These are phyloP conservation scores for Plenodomus lindquistii DNA, from an alignment of 2,329 filamentous ascomycete species.

Conservation along the genomic window DNA sequence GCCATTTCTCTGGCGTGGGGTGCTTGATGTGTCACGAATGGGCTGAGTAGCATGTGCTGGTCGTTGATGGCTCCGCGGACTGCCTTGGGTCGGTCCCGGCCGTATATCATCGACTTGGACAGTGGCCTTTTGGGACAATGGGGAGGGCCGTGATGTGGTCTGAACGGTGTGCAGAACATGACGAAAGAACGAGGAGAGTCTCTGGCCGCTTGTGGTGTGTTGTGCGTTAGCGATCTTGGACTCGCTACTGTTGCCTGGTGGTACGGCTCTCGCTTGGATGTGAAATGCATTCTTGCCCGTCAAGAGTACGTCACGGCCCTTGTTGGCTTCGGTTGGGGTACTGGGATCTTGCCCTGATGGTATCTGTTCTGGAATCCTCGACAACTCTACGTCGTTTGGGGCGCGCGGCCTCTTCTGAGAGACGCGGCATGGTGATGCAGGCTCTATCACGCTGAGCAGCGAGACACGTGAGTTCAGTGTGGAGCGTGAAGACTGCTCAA, in stretches of 20 bases:
- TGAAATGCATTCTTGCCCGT: no score
- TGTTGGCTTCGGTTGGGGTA: not conserved
- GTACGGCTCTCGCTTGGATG: no score
- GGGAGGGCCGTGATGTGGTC: conserved; percentile 24
- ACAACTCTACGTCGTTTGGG: conserved; percentile 18
- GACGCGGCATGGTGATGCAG: conserved; percentile 16
- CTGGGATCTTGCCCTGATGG: conserved; percentile 6
- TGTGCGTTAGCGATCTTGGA: conserved; percentile 7
- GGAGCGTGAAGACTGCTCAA: conserved; percentile 48
- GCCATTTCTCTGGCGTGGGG: not conserved
- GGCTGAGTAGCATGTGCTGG: not conserved
- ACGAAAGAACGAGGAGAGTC: conserved; percentile 25
- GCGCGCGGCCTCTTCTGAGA: conserved; percentile 20
- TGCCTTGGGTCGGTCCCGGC: conserved; percentile 6
- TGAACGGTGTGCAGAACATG: conserved; percentile 27
- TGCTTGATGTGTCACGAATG: not conserved
- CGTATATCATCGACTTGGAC: conserved; percentile 8
- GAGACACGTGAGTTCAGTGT: conserved; percentile 45
- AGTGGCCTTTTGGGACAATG: conserved; percentile 10
- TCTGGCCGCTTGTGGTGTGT: conserved; percentile 9
- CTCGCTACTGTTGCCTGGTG: not conserved
- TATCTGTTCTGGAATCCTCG: conserved; percentile 21
- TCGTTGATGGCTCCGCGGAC: conserved; percentile 3
- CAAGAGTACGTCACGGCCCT: not conserved
- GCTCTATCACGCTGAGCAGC: conserved; percentile 19